phyloP scores from a whole-genome alignment of 768 basidiomycete species.

The Hypholoma sublateritium region DNA sequence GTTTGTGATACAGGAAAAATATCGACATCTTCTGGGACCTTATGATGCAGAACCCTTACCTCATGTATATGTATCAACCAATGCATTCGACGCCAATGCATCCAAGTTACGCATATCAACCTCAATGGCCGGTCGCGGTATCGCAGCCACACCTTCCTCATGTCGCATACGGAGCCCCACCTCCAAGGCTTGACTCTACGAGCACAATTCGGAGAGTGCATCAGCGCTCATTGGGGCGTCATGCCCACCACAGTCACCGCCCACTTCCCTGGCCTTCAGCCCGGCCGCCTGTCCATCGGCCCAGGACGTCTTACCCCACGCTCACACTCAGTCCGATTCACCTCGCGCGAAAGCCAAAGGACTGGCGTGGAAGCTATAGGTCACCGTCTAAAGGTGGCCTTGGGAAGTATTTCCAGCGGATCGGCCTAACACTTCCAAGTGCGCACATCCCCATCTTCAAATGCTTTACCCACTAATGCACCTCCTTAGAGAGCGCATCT shows the following conservation, averaged over 20 bases:
- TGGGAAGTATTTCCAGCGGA: slow-evolving; percentile 10
- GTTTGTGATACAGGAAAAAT: neutral
- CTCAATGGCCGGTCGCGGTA: neutral
- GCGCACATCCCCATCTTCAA: neutral
- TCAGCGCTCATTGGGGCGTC: neutral
- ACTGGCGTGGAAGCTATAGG: slow-evolving; percentile 15
- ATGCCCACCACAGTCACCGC: neutral
- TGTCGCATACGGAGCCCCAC: neutral
- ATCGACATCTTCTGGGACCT: neutral
- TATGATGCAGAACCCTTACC: neutral
- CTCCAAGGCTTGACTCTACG: neutral
- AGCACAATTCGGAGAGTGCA: neutral
- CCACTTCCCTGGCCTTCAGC: neutral
- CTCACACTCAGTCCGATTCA: neutral
- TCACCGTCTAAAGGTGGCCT: slow-evolving; percentile 14
- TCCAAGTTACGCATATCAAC: neutral
- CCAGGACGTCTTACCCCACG: neutral
- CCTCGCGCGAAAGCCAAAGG: slow-evolving; percentile 9
- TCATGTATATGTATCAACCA: neutral
- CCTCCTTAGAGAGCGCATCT: neutral
- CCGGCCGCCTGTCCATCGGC: neutral
- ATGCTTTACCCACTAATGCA: neutral
- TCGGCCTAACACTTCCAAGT: slow-evolving; percentile 11
- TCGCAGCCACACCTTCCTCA: neutral
- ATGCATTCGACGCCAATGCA: neutral